phyloP scores from a whole-genome alignment of 139 green algal genomes.

The Edaphochlamys debaryana region DNA sequence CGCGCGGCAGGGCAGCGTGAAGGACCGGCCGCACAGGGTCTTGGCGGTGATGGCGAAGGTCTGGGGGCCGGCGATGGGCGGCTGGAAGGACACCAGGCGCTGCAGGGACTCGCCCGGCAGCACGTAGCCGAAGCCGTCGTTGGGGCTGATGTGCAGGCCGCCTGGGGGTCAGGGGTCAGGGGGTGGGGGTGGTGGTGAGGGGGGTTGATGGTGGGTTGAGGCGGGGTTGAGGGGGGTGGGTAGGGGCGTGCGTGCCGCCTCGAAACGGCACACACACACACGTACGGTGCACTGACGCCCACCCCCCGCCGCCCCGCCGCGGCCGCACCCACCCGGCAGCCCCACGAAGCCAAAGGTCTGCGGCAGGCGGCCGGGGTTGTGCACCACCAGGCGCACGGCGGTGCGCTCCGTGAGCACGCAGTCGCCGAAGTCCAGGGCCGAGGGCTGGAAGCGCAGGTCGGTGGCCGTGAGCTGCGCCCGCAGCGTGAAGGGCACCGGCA shows the following conservation, averaged over 20 bases:
- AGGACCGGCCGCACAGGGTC: constrained; percentile 60
- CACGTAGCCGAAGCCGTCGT: constrained; percentile 67
- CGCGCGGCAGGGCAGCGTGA: constrained; percentile 57
- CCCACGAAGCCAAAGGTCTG: constrained; percentile 69
- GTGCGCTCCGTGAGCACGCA: constrained; percentile 65
- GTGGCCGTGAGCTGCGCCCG: constrained; percentile 62
- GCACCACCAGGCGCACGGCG: constrained; percentile 53
- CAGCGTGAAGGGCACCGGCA: constrained; percentile 64
- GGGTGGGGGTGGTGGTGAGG: no score
- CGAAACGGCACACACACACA: no score
- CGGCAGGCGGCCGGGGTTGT: constrained; percentile 65
- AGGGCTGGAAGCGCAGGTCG: constrained; percentile 62
- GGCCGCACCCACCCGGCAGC: constrained; percentile 28
- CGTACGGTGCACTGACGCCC: no score
- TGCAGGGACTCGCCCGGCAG: constrained; percentile 60
- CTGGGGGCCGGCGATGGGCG: constrained; percentile 63
- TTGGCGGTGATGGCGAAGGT: constrained; percentile 45
- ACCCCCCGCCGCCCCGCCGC: no score
- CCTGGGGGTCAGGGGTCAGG: no score
- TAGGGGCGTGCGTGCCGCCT: no score
- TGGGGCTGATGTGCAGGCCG: constrained; percentile 57
- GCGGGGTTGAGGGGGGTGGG: no score
- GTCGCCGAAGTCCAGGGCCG: constrained; percentile 63
- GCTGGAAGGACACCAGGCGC: constrained; percentile 58
- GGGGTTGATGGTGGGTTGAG: no score